Evolutionary conservation across 1,284 basidiomycete species (phyloP).

Genomic region (Marasmius tenuissimus): DNA sequence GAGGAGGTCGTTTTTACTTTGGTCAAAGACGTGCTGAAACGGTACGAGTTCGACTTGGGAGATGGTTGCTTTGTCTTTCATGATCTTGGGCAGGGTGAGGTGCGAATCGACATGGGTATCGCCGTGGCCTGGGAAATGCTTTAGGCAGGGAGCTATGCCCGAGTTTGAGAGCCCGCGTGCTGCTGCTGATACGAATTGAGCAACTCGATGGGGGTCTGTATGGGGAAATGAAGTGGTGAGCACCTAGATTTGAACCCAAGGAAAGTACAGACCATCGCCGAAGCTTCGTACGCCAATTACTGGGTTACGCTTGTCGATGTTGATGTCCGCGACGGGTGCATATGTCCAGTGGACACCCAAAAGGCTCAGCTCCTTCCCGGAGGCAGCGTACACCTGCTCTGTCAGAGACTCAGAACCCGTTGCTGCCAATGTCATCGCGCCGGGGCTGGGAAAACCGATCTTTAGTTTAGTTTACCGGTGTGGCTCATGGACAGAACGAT

Average conservation of each 20-base stretch:
- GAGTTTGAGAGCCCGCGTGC: constrained; percentile 45
- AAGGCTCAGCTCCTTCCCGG: constrained; percentile 54
- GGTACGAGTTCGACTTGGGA: constrained; percentile 54
- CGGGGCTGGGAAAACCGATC: constrained; percentile 45
- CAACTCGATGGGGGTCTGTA: constrained; percentile 54
- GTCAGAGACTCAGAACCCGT: constrained; percentile 48
- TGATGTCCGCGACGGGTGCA: constrained; percentile 70
- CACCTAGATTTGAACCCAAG: neutral
- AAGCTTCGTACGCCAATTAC: constrained; percentile 74
- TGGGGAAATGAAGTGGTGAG: neutral
- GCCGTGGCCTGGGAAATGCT: constrained; percentile 75
- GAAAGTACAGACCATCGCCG: constrained; percentile 52
- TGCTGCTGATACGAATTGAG: constrained; percentile 46
- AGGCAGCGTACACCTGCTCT: constrained; percentile 45
- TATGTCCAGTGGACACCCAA: constrained; percentile 72
- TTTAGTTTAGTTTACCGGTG: neutral
- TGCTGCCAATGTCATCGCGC: constrained; percentile 69
- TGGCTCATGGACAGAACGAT: neutral
- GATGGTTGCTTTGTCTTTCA: constrained; percentile 44
- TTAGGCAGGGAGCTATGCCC: constrained; percentile 58
- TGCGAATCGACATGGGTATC: constrained; percentile 73
- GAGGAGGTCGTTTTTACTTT: constrained; percentile 25
- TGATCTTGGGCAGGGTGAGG: constrained; percentile 61
- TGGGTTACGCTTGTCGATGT: constrained; percentile 64
- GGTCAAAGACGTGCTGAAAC: constrained; percentile 46